Evolutionary conservation across 192 early-diverging fungal genomes (phyloP), one percentile per base, ranked within the genome.

Genomic region (Coemansia sp.): DNA sequence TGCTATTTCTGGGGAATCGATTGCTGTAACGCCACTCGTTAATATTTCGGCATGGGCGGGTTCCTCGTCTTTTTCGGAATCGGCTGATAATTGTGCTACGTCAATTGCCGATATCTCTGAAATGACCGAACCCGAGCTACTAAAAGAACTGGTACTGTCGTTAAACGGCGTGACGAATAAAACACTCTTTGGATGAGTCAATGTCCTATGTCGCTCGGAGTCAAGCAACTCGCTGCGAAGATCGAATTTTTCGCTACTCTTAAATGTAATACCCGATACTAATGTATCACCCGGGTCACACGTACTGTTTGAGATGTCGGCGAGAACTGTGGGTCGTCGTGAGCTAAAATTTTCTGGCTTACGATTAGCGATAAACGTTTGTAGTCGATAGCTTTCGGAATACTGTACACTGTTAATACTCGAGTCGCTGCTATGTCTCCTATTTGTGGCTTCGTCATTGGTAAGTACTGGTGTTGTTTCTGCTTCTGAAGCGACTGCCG

Each of bases 211-310:
- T 33, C 17, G 2, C 4, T 32, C 16, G 6, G 30, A 3, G 4
- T 58, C 30, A 7, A 32, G 32, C 32, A 33, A 30, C 28, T 33
- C 30, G 14, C 3, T 58, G 16, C 6, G 2, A 16, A 42, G 38
- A 14, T 30, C 30, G 23, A 21, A 33, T 32, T 49, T 49, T 26
- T 59, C 47, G 33, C 62, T 64, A 32, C 17, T 58, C 30, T 58
- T 30, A 5, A 71, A 64, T 1, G 69, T 71, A 4, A 71, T 63
- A 0, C 69, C 63, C 0, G 69, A 71, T 11, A 71, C 58, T 21
- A 71, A 16, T 6, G 69, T 70, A 23, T 70, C 62, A 23, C 61
- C 63, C 6, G 69, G 69, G 33, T 64, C 55, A 13, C 28, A 3
- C 6, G 55, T 17, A 33, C 30, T 32, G 30, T 6, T 7, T n/a